Base-by-base conservation (phyloP, 352 stramenopile species). In the Globisporangium sylvaticum region DNA sequence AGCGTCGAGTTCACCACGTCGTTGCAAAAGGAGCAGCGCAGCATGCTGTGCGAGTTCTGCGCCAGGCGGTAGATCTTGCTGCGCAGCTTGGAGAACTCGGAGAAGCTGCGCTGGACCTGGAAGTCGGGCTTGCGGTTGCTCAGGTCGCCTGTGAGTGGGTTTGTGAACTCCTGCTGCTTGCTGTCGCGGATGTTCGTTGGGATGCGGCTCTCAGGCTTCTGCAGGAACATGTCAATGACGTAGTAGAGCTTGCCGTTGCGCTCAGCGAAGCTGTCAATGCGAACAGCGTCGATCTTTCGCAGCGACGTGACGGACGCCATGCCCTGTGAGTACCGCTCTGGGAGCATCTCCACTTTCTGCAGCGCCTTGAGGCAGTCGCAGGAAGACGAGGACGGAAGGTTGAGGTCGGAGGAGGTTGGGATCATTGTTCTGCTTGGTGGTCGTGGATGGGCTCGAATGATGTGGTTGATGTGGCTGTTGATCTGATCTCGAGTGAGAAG, bases 141-240 rank as follows among this genome's bases (percentile, higher is more conserved):
- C 8, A 39, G 15, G 24, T 27, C 27, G 29, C 1, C 3, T 46
- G 7, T 27, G 4, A 46, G 7, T 29, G 34, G 44, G 54, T 27
- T 59, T 29, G 46, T 29, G 46, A 54, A 25, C 46, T 54, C 46
- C 2, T 39, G 31, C 56, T 50, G 31, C 31, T 62, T 62, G 34
- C 10, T 62, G 32, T 27, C 31, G 3, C 25, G 25, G 32, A 50
- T 62, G 12, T 55, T 65, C 24, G 59, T 65, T 37, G 59, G 59
- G 42, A 65, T 56, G 59, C 59, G 59, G 12, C 46, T 65, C 46
- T 54, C 59, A 15, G 59, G 9, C 14, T 39, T 25, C 37, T 54
- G 59, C 9, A 65, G 9, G n/a, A 29, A 65, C 24, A 65, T 20
- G 59, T 65, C 59, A 42, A 65, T 44, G 39, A 65, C 46, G 59